phyloP scores from a whole-genome alignment of 805 yeast species.

The Kluyveromyces starmeri region DNA sequence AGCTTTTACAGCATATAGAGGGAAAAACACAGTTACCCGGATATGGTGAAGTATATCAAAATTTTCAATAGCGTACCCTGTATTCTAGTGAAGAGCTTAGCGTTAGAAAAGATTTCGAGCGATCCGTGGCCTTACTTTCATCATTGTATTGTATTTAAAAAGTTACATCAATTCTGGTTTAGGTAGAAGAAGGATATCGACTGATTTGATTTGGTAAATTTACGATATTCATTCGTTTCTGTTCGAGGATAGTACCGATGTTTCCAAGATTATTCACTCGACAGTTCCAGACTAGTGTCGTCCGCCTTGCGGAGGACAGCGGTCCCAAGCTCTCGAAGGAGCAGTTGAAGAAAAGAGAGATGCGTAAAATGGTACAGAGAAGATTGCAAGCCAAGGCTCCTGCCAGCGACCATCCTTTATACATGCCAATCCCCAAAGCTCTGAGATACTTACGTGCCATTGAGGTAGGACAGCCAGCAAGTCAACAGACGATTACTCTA shows the following conservation, averaged over 20 bases:
- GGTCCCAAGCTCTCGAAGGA: conserved; percentile 21
- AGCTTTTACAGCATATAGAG: too few relatives aligned
- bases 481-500: conserved; percentile 62
- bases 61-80: too few relatives aligned
- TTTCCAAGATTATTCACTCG: conserved; percentile 6
- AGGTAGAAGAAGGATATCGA: too few relatives aligned
- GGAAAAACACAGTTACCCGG: too few relatives aligned
- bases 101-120: too few relatives aligned
- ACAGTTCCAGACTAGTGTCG: conserved; percentile 10
- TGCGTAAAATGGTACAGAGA: conserved; percentile 30
- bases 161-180: too few relatives aligned
- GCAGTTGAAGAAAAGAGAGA: conserved; percentile 29
- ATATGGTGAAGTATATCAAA: too few relatives aligned
- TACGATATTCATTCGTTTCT: too few relatives aligned
- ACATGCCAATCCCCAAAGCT: conserved; percentile 65
- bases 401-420: conserved; percentile 48
- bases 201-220: too few relatives aligned
- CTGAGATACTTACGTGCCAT: conserved; percentile 75
- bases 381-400: conserved; percentile 33
- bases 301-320: conserved; percentile 13
- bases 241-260: background rate
- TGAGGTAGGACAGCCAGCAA: conserved; percentile 75
- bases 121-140: too few relatives aligned
- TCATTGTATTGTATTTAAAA: too few relatives aligned
- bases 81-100: too few relatives aligned